Evolutionary conservation across 306 rosid genomes (phyloP).

Genomic region (Cicer cuneatum): DNA sequence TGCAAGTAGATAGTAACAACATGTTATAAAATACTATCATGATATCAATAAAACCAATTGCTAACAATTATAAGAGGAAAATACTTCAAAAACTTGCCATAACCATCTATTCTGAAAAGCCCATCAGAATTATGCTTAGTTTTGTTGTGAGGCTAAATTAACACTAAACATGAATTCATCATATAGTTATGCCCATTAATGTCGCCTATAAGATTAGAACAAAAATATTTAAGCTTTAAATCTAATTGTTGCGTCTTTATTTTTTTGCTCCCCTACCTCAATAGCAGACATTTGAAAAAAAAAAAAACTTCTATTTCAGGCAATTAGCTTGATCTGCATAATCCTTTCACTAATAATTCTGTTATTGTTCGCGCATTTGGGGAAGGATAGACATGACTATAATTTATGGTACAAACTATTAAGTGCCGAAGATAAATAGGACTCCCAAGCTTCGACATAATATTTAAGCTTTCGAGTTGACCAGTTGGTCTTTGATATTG

Average conservation of each 20-base stretch:
- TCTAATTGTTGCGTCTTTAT: neutral
- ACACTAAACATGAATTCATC: constrained; percentile 25
- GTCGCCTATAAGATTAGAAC: constrained; percentile 16
- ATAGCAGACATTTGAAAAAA: neutral
- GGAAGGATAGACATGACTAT: neutral
- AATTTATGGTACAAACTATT: constrained; percentile 6
- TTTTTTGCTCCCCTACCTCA: neutral
- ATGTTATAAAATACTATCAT: constrained; percentile 25
- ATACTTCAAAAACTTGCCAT: constrained; percentile 7
- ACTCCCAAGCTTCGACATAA: constrained; percentile 3
- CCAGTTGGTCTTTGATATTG: neutral
- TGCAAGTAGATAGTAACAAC: constrained; percentile 44
- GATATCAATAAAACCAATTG: constrained; percentile 20
- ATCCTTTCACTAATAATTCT: neutral
- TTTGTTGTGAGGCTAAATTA: neutral
- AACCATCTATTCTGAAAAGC: constrained; percentile 23
- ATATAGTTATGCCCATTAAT: constrained; percentile 16
- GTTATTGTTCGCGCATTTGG: neutral
- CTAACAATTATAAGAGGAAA: neutral
- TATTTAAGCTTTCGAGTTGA: constrained; percentile 3
- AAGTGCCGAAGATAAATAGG: constrained; percentile 1
- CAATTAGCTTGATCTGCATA: neutral
- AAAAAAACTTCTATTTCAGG: constrained; percentile 5
- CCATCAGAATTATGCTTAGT: constrained; percentile 14
- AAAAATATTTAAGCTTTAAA: constrained; percentile 28